Percentiles rank a stretch among this genome's conserved stretches.
These are phyloP conservation scores for Stagonosporopsis vannaccii DNA, from an alignment of 2,329 filamentous ascomycete species.

Conservation along the genomic window DNA sequence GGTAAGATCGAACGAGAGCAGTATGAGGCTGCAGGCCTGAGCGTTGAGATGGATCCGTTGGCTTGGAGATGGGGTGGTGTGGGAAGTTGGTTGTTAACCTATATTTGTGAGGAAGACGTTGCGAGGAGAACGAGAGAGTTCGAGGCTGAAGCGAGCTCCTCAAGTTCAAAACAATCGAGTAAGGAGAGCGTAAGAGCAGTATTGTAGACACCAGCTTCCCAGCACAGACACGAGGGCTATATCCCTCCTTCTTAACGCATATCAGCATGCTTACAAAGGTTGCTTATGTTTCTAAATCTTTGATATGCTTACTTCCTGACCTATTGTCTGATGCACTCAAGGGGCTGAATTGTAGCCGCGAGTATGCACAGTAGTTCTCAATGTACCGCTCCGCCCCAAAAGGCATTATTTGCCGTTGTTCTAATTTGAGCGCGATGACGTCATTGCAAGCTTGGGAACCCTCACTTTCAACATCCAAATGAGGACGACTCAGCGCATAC, in stretches of 20 bases:
- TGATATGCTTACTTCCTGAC: too few species aligned
- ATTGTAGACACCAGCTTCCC: conserved; percentile 19
- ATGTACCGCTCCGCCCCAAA: too few species aligned
- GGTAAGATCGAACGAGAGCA: conserved; percentile 28
- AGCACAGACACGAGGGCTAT: too few species aligned
- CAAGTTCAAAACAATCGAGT: not conserved
- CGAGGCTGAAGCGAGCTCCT: conserved; percentile 13
- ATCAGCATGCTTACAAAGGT: not conserved
- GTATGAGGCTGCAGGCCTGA: conserved; percentile 30
- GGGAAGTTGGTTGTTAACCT: conserved; percentile 47
- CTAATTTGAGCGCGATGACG: not conserved
- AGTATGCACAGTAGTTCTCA: too few species aligned
- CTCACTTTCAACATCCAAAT: not conserved
- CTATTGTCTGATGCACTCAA: too few species aligned
- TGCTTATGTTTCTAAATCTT: too few species aligned
- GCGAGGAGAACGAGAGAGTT: conserved; percentile 38
- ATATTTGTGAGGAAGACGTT: conserved; percentile 46
- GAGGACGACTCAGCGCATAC: not conserved
- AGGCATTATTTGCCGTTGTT: not conserved
- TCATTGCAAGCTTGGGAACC: too few species aligned
- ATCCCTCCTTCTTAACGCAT: not conserved
- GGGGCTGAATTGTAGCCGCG: too few species aligned
- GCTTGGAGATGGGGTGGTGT: conserved; percentile 48
- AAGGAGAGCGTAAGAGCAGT: conserved; percentile 28
- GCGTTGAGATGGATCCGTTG: conserved; percentile 42